These are phyloP conservation scores for Ceratocystis eucalypticola DNA, from an alignment of 2,329 filamentous ascomycete genomes.

Conservation along the genomic window DNA sequence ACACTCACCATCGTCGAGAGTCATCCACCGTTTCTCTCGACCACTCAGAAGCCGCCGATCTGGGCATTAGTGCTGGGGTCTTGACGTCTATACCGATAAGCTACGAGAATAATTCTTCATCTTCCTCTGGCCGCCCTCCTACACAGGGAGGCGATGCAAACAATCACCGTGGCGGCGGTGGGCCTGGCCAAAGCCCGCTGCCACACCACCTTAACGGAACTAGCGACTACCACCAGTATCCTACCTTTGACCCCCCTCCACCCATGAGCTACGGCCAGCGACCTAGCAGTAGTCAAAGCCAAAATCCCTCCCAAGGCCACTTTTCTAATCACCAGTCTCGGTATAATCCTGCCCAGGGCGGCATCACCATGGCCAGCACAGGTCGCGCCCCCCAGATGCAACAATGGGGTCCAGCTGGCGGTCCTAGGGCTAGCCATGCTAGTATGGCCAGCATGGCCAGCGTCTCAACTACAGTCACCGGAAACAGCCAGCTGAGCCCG, in stretches of 20 bases:
- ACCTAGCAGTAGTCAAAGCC: conserved; percentile 33
- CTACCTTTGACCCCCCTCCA: conserved; percentile 48
- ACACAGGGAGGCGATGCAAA: conserved; percentile 48
- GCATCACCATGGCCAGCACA: conserved; percentile 56
- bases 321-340: not conserved
- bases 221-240: conserved; percentile 83
- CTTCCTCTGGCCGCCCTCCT: conserved; percentile 51
- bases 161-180: conserved; percentile 49
- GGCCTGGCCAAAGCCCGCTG: conserved; percentile 51
- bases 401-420: conserved; percentile 50
- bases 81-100: conserved; percentile 65
- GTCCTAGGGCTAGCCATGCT: conserved; percentile 38
- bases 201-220: conserved; percentile 74
- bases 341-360: conserved; percentile 41
- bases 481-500: conserved; percentile 42
- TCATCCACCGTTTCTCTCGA: conserved; percentile 62
- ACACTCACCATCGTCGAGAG: conserved; percentile 50
- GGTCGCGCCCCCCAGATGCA: conserved; percentile 63
- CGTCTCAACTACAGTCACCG: conserved; percentile 40
- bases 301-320: conserved; percentile 25
- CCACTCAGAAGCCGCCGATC: conserved; percentile 47
- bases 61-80: conserved; percentile 61
- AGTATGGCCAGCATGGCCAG: conserved; percentile 32
- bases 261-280: conserved; percentile 27
- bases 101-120: conserved; percentile 52